These are phyloP conservation scores for Mycena albidolilacea DNA, from an alignment of 768 basidiomycete species.

Conservation along the genomic window DNA sequence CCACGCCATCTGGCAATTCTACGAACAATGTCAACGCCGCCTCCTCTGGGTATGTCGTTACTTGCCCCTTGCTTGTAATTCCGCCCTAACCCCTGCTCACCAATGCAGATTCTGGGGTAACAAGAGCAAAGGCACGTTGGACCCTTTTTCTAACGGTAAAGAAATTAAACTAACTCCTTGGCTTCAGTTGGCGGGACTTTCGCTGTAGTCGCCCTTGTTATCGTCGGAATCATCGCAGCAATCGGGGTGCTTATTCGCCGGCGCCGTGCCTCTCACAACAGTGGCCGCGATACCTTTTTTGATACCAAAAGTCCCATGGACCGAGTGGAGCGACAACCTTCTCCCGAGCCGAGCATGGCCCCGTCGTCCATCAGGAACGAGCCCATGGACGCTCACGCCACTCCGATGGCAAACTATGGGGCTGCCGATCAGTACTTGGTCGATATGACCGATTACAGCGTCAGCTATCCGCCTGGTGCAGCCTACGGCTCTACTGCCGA, in stretches of 20 bases:
- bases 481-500: slow-evolving; percentile 16
- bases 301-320: slow-evolving; percentile 34
- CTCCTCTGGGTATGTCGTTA: slow-evolving; percentile 25
- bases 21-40: slow-evolving; percentile 23
- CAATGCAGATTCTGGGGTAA: slow-evolving; percentile 33
- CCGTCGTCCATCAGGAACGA: slow-evolving; percentile 30
- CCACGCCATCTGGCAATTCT: background rate
- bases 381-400: slow-evolving; percentile 37
- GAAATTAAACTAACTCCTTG: background rate
- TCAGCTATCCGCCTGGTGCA: slow-evolving; percentile 35
- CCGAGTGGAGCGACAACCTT: slow-evolving; percentile 1
- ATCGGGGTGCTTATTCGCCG: slow-evolving; percentile 13
- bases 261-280: slow-evolving; percentile 24
- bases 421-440: slow-evolving; percentile 35
- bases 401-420: slow-evolving; percentile 31
- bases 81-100: background rate
- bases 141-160: background rate
- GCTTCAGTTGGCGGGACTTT: slow-evolving; percentile 36
- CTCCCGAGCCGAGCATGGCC: slow-evolving; percentile 30
- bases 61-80: background rate
- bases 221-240: slow-evolving; percentile 21
- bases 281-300: slow-evolving; percentile 38
- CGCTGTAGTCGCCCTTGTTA: slow-evolving; percentile 30
- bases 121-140: slow-evolving; percentile 34
- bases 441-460: slow-evolving; percentile 32